Evolutionary conservation across 148 eudicot species (phyloP), one percentile per base, ranked within the genome.

Genomic region (Tetragonia tetragonoides): DNA sequence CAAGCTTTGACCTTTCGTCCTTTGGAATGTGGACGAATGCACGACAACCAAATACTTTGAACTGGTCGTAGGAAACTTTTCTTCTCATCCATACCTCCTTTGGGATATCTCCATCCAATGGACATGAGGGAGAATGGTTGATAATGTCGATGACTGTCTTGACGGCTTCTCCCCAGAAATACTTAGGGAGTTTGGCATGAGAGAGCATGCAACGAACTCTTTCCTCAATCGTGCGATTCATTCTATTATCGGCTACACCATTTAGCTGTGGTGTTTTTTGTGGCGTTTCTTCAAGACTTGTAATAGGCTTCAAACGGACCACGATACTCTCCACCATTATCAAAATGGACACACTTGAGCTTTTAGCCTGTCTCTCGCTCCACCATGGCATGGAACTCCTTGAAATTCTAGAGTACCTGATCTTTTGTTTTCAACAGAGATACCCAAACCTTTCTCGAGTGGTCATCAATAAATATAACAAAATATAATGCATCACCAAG

Each of bases 271-370:
- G 34, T 28, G 34, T 46, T 10, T 46, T 46, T 46, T 11, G 69
- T 41, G 51, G 49, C 3, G 44, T 70, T 11, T 70, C 47, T 38
- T 70, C 39, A 15, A 12, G 21, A 6, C 34, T 41, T 68, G 53
- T 53, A 68, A n/a, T 68, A 68, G 7, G 24, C 28, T 20, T 68
- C 72, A 42, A 68, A 68, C 2, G 53, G 71, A 39, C 71, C 71
- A 11, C 21, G 2, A 6, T 68, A 41, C 15, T 40, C 53, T 40
- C 71, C 47, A 68, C 5, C 49, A 7, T 40, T 68, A 10, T 68
- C 49, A 39, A 1, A n/a, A 39, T 24, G 49, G 3, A 68, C 10
- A 28, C 71, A 5, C 12, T 68, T 68, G 11, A 15, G 17, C 21
- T 68, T 40, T n/a, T 11, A 8, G 5, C 47, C 47, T 15, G 2